A percentile compares a stretch with the other conserved stretches of the same genome.
Conservation (phyloP, 2,329 filamentous ascomycete genomes). For the Cytospora paraplurivora region DNA sequence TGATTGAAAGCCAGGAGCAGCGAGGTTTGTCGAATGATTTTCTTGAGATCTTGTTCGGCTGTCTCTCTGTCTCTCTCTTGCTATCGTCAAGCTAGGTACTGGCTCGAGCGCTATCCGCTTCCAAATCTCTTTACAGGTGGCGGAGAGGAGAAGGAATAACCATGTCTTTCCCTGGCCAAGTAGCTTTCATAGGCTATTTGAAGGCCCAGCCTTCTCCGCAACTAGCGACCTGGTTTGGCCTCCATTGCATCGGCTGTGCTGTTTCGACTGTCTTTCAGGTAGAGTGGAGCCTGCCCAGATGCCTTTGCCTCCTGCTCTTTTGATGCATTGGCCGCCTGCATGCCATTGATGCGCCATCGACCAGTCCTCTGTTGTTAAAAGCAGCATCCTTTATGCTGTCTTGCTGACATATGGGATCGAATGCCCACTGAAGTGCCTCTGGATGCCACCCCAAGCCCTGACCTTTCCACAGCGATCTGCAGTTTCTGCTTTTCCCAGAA, state of each 20-base stretch:
- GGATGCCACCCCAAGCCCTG: conserved; percentile 9
- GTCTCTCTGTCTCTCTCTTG: conserved; percentile 50
- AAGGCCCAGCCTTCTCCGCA: conserved; percentile 36
- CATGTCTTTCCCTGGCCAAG: conserved; percentile 22
- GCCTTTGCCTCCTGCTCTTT: conserved; percentile 20
- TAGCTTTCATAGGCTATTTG: conserved; percentile 42
- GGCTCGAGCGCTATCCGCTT: conserved; percentile 57
- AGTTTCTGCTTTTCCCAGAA: conserved; percentile 14
- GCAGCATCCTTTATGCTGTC: conserved; percentile 11
- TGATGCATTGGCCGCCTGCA: conserved; percentile 24
- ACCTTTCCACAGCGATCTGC: conserved; percentile 5
- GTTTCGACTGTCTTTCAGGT: conserved; percentile 31
- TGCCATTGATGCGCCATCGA: conserved; percentile 22
- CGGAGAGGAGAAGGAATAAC: conserved; percentile 35
- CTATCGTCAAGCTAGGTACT: conserved; percentile 75
- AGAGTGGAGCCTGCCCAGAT: conserved; percentile 5
- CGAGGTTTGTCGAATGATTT: conserved; percentile 40
- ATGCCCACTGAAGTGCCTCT: conserved; percentile 10
- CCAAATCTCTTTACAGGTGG: conserved; percentile 50
- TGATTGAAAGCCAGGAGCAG: conserved; percentile 39
- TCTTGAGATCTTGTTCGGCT: conserved; percentile 36
- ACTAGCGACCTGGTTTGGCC: conserved; percentile 28
- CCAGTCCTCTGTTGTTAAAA: conserved; percentile 7
- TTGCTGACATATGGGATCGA: conserved; percentile 8
- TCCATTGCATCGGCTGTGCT: conserved; percentile 34